Percentiles rank a stretch among this genome's conserved stretches.
These are phyloP conservation scores for Chlorella sp. DNA, from an alignment of 139 green algal genomes.

Conservation along the genomic window DNA sequence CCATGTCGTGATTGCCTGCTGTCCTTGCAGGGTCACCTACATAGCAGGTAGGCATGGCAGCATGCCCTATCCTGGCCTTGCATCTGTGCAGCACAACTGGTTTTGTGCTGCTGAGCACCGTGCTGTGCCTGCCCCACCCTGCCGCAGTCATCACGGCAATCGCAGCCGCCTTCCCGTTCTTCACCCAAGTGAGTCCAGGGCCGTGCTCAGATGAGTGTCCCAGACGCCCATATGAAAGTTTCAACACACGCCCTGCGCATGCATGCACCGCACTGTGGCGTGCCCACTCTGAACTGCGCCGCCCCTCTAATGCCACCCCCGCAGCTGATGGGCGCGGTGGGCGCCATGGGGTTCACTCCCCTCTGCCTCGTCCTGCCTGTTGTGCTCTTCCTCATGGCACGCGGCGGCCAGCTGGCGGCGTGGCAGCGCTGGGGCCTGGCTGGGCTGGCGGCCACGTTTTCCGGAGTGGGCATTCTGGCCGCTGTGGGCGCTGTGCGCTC, in stretches of 20 bases:
- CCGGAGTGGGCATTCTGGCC: neutral
- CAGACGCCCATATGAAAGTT: too few species aligned
- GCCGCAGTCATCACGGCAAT: neutral
- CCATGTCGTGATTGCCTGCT: too few species aligned
- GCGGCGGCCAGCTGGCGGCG: neutral
- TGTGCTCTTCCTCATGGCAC: neutral
- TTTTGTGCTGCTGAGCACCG: too few species aligned
- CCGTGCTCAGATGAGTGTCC: too few species aligned
- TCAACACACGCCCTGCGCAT: too few species aligned
- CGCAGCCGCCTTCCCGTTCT: neutral
- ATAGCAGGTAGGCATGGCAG: neutral
- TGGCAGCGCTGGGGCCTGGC: neutral
- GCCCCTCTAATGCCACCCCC: too few species aligned
- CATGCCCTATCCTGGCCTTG: too few species aligned
- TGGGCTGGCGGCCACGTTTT: neutral
- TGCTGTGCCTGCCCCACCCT: too few species aligned
- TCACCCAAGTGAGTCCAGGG: neutral
- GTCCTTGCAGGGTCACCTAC: neutral
- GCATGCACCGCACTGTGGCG: too few species aligned
- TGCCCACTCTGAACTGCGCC: neutral
- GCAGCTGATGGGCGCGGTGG: neutral
- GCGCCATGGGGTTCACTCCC: neutral
- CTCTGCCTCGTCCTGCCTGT: neutral
- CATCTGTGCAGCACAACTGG: too few species aligned
- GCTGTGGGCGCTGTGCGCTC: slow-evolving; percentile 5